A percentile compares a stretch with the other conserved stretches of the same genome.
These are phyloP conservation scores for Saturnispora halmiae DNA, from an alignment of 805 yeast genomes.

Conservation along the genomic window DNA sequence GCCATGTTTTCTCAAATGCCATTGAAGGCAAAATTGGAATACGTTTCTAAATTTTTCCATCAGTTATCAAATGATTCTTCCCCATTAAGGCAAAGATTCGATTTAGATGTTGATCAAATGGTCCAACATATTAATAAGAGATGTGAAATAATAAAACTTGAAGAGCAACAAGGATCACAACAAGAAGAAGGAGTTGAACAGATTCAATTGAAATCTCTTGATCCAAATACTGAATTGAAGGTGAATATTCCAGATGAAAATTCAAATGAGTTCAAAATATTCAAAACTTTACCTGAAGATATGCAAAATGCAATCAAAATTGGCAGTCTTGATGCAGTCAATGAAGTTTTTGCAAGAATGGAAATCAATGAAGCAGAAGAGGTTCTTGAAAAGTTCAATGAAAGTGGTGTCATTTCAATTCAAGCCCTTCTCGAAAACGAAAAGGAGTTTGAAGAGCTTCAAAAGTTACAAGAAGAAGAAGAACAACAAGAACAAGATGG, in stretches of 20 bases:
- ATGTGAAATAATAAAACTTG: slow-evolving; percentile 56
- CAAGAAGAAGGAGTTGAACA: slow-evolving; percentile 59
- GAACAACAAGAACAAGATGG: slow-evolving; percentile 6
- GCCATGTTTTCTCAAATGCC: slow-evolving; percentile 13
- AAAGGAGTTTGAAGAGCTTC: slow-evolving; percentile 49
- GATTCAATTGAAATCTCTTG: slow-evolving; percentile 82
- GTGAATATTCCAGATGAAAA: slow-evolving; percentile 62
- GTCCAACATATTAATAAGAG: slow-evolving; percentile 66
- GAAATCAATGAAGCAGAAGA: slow-evolving; percentile 72
- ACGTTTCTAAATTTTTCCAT: slow-evolving; percentile 40
- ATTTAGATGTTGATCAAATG: slow-evolving; percentile 66
- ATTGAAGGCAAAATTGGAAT: slow-evolving; percentile 11
- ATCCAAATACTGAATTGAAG: slow-evolving; percentile 67
- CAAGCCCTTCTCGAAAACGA: slow-evolving; percentile 69
- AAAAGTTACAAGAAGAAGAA: slow-evolving; percentile 30
- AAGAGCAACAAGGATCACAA: slow-evolving; percentile 36
- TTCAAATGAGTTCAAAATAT: slow-evolving; percentile 42
- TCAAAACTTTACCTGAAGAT: slow-evolving; percentile 45
- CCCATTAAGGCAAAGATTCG: slow-evolving; percentile 63
- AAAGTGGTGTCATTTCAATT: slow-evolving; percentile 76
- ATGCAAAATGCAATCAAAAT: slow-evolving; percentile 75
- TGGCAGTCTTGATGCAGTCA: slow-evolving; percentile 65
- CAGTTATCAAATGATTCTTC: slow-evolving; percentile 44
- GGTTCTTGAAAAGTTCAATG: slow-evolving; percentile 62
- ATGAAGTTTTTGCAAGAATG: slow-evolving; percentile 68